A percentile compares a stretch with the other conserved stretches of the same genome.
phyloP scores from a whole-genome alignment of 306 rosid genomes.

The Delonix regia region DNA sequence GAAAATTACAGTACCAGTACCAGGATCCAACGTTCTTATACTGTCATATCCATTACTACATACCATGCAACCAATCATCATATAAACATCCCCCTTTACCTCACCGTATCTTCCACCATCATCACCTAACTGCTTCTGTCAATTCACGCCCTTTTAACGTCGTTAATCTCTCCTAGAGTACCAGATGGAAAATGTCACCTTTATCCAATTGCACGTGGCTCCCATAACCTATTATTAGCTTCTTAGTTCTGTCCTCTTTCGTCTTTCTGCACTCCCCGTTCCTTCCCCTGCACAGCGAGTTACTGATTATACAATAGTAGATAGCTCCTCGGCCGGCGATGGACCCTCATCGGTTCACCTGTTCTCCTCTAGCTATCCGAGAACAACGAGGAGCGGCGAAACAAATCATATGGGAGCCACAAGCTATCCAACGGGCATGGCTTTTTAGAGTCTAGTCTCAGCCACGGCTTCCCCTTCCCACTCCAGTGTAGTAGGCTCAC shows the following conservation, averaged over 20 bases:
- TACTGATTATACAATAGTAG: too few relatives aligned
- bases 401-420: constrained; percentile 89
- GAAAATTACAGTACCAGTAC: too few relatives aligned
- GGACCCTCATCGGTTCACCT: not conserved
- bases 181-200: too few relatives aligned
- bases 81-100: not conserved
- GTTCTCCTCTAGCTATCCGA: constrained; percentile 48
- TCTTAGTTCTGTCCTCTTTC: constrained; percentile 31
- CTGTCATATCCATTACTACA: too few relatives aligned
- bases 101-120: not conserved
- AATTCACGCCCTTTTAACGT: too few relatives aligned
- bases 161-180: too few relatives aligned
- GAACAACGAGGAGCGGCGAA: constrained; percentile 60
- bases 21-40: too few relatives aligned
- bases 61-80: too few relatives aligned
- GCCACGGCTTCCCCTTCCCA: constrained; percentile 96
- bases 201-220: not conserved
- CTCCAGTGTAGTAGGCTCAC: constrained; percentile 93
- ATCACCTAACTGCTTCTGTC: too few relatives aligned
- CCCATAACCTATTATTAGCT: not conserved
- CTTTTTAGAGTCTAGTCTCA: constrained; percentile 70
- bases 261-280: constrained; percentile 21
- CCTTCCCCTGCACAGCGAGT: not conserved
- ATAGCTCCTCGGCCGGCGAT: not conserved
- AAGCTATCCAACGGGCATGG: constrained; percentile 87